Conservation (phyloP, 2,329 filamentous ascomycete species). For the Amesomyces nigricolor region DNA sequence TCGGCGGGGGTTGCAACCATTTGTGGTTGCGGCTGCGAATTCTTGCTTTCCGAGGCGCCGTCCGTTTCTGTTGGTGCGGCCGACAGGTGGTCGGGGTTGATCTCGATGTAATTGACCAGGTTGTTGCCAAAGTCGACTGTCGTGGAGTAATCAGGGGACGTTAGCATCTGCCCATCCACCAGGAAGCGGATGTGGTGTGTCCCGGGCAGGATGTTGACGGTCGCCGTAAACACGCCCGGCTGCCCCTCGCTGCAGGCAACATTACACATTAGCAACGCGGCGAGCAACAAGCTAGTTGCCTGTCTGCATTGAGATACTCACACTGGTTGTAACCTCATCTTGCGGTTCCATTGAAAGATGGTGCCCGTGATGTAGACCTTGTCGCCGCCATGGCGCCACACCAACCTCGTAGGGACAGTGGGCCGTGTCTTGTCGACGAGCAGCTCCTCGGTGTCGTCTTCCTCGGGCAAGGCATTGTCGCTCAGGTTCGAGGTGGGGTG, state of each 20-base stretch:
- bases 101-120: slow-evolving; percentile 96
- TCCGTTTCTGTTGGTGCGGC: slow-evolving; percentile 30
- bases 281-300: not conserved
- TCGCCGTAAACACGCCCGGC: slow-evolving; percentile 65
- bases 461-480: slow-evolving; percentile 59
- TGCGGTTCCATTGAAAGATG: slow-evolving; percentile 95
- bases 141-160: slow-evolving; percentile 79
- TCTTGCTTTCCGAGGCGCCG: slow-evolving; percentile 28
- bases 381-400: slow-evolving; percentile 78
- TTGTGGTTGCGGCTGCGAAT: slow-evolving; percentile 28
- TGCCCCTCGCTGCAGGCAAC: slow-evolving; percentile 42
- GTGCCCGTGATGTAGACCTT: slow-evolving; percentile 96
- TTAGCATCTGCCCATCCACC: slow-evolving; percentile 89
- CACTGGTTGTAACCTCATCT: slow-evolving; percentile 81
- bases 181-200: slow-evolving; percentile 97
- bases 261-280: slow-evolving; percentile 11
- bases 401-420: slow-evolving; percentile 75
- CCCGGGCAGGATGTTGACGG: slow-evolving; percentile 78
- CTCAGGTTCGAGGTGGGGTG: slow-evolving; percentile 55
- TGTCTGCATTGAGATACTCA: slow-evolving; percentile 45
- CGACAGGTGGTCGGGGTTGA: slow-evolving; percentile 67
- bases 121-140: slow-evolving; percentile 98
- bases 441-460: slow-evolving; percentile 72
- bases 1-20: slow-evolving; percentile 33
- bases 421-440: slow-evolving; percentile 68